These are phyloP conservation scores for Hymenoscyphus scutula DNA, from an alignment of 2,329 filamentous ascomycete species.

Conservation along the genomic window DNA sequence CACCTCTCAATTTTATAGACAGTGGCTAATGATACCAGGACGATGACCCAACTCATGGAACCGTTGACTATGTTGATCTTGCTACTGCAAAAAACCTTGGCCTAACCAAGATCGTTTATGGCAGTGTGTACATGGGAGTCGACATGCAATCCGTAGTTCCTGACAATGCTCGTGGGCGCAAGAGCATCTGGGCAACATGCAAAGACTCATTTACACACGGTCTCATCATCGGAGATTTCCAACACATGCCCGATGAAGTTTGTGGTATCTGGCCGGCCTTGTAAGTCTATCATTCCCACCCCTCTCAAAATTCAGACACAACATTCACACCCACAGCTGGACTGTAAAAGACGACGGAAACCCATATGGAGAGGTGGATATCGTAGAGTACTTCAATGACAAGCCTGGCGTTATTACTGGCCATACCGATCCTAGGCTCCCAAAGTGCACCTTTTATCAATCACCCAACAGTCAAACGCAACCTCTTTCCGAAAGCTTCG, in stretches of 20 bases:
- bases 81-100: constrained; percentile 50
- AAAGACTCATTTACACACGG: constrained; percentile 6
- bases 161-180: constrained; percentile 1
- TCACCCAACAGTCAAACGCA: constrained; percentile 14
- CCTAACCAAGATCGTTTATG: constrained; percentile 38
- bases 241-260: constrained; percentile 3
- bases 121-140: constrained; percentile 2
- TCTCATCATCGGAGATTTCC: constrained; percentile 12
- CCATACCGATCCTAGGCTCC: constrained; percentile 18
- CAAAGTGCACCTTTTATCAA: constrained; percentile 20
- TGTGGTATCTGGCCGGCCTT: constrained; percentile 34
- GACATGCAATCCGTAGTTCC: constrained; percentile 9
- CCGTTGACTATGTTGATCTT: constrained; percentile 38
- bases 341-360: not conserved
- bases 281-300: constrained; percentile 40
- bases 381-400: constrained; percentile 59
- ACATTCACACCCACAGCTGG: not conserved
- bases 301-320: no score
- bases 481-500: constrained; percentile 37
- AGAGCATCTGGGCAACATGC: constrained; percentile 6
- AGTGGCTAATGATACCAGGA: constrained; percentile 10
- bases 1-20: not conserved
- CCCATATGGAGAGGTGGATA: constrained; percentile 33
- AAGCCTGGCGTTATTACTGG: constrained; percentile 22
- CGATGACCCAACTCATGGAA: constrained; percentile 27